Conservation (phyloP, 2,329 filamentous ascomycete genomes). For the Tolypocladium cylindrosporum region DNA sequence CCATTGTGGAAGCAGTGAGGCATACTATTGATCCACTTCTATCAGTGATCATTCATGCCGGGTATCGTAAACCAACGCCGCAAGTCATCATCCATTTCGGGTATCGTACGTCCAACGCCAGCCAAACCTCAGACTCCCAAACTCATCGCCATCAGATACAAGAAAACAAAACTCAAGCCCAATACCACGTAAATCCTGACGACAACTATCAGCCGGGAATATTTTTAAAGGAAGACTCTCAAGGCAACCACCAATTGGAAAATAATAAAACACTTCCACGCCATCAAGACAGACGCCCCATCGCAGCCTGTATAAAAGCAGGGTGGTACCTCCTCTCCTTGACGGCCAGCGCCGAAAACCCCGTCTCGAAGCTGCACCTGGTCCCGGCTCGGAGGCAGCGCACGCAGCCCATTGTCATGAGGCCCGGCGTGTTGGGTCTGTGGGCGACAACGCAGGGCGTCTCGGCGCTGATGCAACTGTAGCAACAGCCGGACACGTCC, state of each 20-base stretch:
- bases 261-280: too few species aligned
- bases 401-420: background rate
- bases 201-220: background rate
- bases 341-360: background rate
- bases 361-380: background rate
- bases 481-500: background rate
- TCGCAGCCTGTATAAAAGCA: too few species aligned
- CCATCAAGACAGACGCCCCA: too few species aligned
- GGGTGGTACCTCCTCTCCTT: background rate
- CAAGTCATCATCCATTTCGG: too few species aligned
- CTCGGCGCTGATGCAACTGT: background rate
- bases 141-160: background rate
- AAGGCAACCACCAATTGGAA: background rate
- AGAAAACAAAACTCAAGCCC: background rate
- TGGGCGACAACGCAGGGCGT: background rate
- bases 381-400: background rate
- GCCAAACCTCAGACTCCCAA: background rate
- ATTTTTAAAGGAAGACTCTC: background rate
- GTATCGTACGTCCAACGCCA: too few species aligned
- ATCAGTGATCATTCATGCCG: too few species aligned
- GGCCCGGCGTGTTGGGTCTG: background rate
- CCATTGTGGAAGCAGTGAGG: too few species aligned
- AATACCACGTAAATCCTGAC: background rate
- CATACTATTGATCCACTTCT: too few species aligned
- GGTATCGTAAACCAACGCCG: too few species aligned